Base-by-base conservation (phyloP, 176 grass and related monocot species). In the Oryza brachyantha region DNA sequence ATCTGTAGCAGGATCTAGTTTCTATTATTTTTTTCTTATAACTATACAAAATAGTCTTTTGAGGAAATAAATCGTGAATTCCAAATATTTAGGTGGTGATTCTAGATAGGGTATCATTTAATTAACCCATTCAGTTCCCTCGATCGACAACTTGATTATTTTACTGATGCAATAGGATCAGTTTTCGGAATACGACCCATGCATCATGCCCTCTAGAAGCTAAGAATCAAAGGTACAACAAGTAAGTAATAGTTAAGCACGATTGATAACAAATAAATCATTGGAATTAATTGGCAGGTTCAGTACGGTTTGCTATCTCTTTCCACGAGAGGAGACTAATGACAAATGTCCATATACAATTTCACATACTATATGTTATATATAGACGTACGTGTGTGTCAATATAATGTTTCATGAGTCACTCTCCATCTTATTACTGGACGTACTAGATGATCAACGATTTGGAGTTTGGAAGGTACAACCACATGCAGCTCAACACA, bases 391-490 rank as follows among this genome's bases (percentile, higher is more conserved):
- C 46, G 22, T 61, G 31, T 37, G 48, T 62, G 1, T 35, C 62
- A 45, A 45, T 14, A 45, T 45, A 65, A 35, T 5, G 16, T 16
- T 28, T 17, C 50, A 28, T 29, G 61, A 48, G 82, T 70, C 65
- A 46, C 21, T 27, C 17, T 71, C 64, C 22, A 4, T 62, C 3
- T 61, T 19, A 78, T 64, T 62, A 37, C 26, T 48, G 46, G 21
- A 19, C n/a, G n/a, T n/a, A n/a, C n/a, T n/a, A 50, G 42, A 21
- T 50, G 46, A 50, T 50, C 46, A 60, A 70, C 74, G 13, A 5
- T 45, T 43, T 43, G 41, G 41, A 52, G n/a, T 70, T 63, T 54
- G 83, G 57, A 72, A 72, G 66, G 83, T 84, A 14, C 42, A 79
- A 85, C 75, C n/a, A n/a, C n/a, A n/a, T 22, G 8, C 66, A 39